Conservation (phyloP, 108 stramenopile genomes). For the Skeletonema marinoi region DNA sequence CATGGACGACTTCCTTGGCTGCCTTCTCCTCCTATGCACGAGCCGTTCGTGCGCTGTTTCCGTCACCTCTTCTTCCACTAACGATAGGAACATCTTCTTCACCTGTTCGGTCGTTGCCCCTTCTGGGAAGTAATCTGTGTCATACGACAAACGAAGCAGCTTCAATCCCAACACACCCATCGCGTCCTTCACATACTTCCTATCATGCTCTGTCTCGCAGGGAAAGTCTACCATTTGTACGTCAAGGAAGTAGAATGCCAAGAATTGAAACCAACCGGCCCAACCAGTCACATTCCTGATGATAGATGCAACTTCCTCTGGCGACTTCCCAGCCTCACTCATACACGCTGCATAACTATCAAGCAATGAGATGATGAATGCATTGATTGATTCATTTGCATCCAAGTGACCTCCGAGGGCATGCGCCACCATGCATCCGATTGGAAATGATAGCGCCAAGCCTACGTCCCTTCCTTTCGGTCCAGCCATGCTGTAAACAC, state of each 20-base stretch:
- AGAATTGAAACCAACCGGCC: slow-evolving; percentile 25
- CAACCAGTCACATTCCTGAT: slow-evolving; percentile 26
- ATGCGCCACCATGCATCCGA: slow-evolving; percentile 39
- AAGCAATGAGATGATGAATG: slow-evolving; percentile 16
- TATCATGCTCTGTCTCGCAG: slow-evolving; percentile 12
- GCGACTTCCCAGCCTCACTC: slow-evolving; percentile 23
- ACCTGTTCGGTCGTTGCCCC: slow-evolving; percentile 13
- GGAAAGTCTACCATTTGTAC: slow-evolving; percentile 27
- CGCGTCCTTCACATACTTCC: slow-evolving; percentile 21
- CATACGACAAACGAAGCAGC: slow-evolving; percentile 21
- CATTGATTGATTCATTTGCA: slow-evolving; percentile 8
- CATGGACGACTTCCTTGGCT: slow-evolving; percentile 25
- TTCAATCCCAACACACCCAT: slow-evolving; percentile 39
- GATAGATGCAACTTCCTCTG: slow-evolving; percentile 10
- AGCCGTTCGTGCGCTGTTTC: background rate
- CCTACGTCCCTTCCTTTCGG: slow-evolving; percentile 44
- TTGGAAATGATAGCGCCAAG: slow-evolving; percentile 22
- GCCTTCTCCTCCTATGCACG: slow-evolving; percentile 1
- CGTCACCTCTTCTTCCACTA: slow-evolving; percentile 22
- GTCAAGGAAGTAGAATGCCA: slow-evolving; percentile 12
- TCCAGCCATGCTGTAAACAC: slow-evolving; percentile 1
- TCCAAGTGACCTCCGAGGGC: slow-evolving; percentile 14
- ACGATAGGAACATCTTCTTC: background rate
- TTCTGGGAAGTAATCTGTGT: slow-evolving; percentile 21
- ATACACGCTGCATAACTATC: slow-evolving; percentile 33